Evolutionary conservation across 208 protist genomes (phyloP), one percentile per base, ranked within the genome.

Genomic region (Trypanosoma platydactyli): DNA sequence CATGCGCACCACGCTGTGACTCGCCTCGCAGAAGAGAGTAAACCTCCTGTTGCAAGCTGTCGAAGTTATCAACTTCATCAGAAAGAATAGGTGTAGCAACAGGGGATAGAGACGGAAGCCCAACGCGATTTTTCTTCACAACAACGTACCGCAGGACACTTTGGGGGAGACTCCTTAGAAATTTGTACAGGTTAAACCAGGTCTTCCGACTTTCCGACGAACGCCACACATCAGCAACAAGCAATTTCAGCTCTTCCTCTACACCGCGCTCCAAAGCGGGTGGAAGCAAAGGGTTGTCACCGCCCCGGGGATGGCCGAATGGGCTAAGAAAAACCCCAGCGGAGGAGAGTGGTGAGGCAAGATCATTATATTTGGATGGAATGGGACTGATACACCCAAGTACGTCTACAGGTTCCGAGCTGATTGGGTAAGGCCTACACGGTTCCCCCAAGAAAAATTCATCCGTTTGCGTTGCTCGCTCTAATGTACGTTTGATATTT

Each of bases 371-470:
- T 12, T 46, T 46, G 3, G 18, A 30, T 16, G 16, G 13, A 59
- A 72, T 72, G 41, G 67, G 67, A 29, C 67, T 72, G 44, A 72
- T 72, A 35, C 27, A 58, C 9, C 30, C 33, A 52, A 72, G 38
- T 16, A 33, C 35, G 18, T 72, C 59, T 5, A 2, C 44, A 22
- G 3, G 22, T 13, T 13, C 0, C 9, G 49, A 40, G n/a, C 25
- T 24, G 22, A 9, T 38, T 9, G 3, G 33, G 9, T 3, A 11
- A 20, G 20, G 11, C 5, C 49, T 20, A 6, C 27, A 25, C 3
- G 57, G 33, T 22, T 57, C 56, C 24, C 57, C 55, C 53, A 24
- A 53, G 3, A 22, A 12, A 16, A 0, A 12, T 15, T 18, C 33
- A 20, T 56, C 46, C 16, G 65, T 71, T 40, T 71, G 65, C 20